phyloP scores from a whole-genome alignment of 352 stramenopile species.

The Phytopythium ostracodes region DNA sequence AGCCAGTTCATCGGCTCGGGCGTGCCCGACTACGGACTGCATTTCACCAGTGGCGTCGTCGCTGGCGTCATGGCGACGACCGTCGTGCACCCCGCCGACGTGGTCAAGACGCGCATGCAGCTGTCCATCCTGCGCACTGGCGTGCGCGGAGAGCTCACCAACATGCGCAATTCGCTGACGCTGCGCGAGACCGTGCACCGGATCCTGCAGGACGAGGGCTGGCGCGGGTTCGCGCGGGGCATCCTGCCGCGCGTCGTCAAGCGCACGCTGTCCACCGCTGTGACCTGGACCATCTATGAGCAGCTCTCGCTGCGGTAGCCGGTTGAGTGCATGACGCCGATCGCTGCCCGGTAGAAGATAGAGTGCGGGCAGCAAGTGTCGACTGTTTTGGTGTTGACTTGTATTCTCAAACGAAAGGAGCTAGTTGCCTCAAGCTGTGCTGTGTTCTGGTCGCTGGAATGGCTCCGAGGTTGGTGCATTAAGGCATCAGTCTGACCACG shows the following conservation, averaged over 20 bases:
- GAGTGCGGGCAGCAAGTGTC: neutral
- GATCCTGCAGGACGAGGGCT: conserved; percentile 92
- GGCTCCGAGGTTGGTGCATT: too few species aligned
- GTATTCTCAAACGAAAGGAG: neutral
- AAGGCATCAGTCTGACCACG: too few species aligned
- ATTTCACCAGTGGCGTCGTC: conserved; percentile 77
- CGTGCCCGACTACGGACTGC: conserved; percentile 53
- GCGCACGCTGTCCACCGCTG: conserved; percentile 96
- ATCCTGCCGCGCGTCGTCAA: conserved; percentile 93
- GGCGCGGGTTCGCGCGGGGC: conserved; percentile 91
- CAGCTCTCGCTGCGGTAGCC: conserved; percentile 61
- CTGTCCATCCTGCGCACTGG: conserved; percentile 55
- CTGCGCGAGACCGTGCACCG: conserved; percentile 66
- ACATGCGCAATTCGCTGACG: conserved; percentile 51
- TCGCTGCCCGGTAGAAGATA: neutral
- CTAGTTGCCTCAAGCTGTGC: neutral
- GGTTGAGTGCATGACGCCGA: too few species aligned
- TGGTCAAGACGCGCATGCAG: conserved; percentile 89
- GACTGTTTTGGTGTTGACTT: neutral
- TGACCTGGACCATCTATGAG: conserved; percentile 99
- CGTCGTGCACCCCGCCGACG: conserved; percentile 82
- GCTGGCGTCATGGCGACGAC: conserved; percentile 74
- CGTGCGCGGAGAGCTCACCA: conserved; percentile 19
- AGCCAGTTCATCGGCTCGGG: conserved; percentile 30
- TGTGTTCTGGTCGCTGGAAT: too few species aligned